phyloP scores from a whole-genome alignment of 202 grass and related monocot species.

The Carex arenaria region DNA sequence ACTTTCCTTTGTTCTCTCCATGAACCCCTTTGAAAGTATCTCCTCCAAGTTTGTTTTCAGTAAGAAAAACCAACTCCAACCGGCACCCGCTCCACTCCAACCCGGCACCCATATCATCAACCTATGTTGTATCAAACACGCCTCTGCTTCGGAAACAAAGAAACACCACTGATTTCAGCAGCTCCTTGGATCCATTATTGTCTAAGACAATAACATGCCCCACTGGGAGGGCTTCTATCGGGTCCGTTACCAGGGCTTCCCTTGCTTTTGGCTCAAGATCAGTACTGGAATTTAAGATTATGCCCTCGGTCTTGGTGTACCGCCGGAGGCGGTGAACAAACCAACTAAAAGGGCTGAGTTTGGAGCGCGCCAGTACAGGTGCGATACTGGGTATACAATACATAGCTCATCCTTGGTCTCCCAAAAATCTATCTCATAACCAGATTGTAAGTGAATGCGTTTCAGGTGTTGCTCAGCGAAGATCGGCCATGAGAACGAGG shows the following conservation, averaged over 20 bases:
- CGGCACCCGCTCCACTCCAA: conserved; percentile 45
- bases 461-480: too few species aligned
- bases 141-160: conserved; percentile 76
- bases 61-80: conserved; percentile 50
- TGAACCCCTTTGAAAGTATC: conserved; percentile 43
- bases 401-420: conserved; percentile 27
- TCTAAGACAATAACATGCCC: conserved; percentile 47
- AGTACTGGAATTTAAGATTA: conserved; percentile 58
- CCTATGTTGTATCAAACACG: conserved; percentile 38
- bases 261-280: conserved; percentile 36
- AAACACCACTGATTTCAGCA: too few species aligned
- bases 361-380: conserved; percentile 28
- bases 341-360: neutral
- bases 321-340: conserved; percentile 37
- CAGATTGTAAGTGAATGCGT: neutral
- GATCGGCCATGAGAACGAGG: too few species aligned
- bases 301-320: conserved; percentile 51
- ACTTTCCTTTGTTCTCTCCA: conserved; percentile 30
- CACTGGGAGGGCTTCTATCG: conserved; percentile 35
- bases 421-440: conserved; percentile 26
- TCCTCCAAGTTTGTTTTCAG: conserved; percentile 40
- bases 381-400: conserved; percentile 27
- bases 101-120: conserved; percentile 37
- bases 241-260: conserved; percentile 19
- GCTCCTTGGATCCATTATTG: too few species aligned